Evolutionary conservation across 108 stramenopile genomes (phyloP), one percentile per base, ranked within the genome.

Genomic region (Nitzschia sp.): DNA sequence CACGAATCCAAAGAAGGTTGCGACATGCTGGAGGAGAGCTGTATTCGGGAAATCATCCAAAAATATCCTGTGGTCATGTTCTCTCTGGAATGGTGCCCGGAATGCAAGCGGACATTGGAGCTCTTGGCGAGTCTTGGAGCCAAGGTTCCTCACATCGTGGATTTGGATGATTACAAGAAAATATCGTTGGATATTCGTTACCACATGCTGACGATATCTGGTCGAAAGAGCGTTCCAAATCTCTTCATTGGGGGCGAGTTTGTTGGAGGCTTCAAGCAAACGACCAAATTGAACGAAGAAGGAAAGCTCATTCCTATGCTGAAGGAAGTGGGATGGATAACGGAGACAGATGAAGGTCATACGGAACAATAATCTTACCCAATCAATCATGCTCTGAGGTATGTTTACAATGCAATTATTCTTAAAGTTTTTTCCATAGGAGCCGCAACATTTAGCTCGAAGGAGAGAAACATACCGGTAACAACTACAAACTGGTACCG

Each of bases 1-100:
- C n/a, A n/a, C n/a, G n/a, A 48, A 41, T 34, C 29, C 29, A 34
- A 43, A n/a, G 54, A 73, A 42, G 46, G 39, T 5, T 86, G 85
- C 40, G 83, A 89, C 51, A 48, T 89, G 52, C 65, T 70, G 7
- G 34, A 48, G n/a, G 72, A 61, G 51, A 70, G 53, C 1, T 89
- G 84, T 63, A 76, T 93, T 42, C 20, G 51, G 44, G 34, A 59
- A 20, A 63, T 87, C 21, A 75, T 94, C 8, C 64, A 82, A 0
- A 72, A 72, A 24, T 73, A 91, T 75, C 81, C 82, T 9, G 79
- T 90, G 10, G 80, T 91, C 10, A 73, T 95, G 53, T 95, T 95
- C 63, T 85, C 85, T 10, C 85, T 90, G 71, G 75, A 81, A 19
- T 88, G 72, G 52, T 90, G 92, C 67, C 89, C 92, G 10, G 73